phyloP scores from a whole-genome alignment of 2,329 filamentous ascomycete species.

The Delphinella strobiligena region DNA sequence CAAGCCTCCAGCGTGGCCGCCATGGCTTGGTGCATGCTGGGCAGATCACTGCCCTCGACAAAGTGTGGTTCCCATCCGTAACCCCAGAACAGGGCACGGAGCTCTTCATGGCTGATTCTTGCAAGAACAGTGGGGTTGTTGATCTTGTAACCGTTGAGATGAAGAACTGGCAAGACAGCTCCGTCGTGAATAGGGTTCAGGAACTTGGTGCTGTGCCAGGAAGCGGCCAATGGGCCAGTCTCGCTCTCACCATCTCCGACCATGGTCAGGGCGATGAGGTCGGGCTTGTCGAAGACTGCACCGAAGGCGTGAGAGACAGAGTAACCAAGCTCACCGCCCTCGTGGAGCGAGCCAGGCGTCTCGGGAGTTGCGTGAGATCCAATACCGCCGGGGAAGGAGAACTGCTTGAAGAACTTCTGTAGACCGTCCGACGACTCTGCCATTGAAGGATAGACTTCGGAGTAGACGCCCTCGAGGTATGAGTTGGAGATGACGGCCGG shows the following conservation, averaged over 20 bases:
- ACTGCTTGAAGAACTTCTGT: conserved; percentile 69
- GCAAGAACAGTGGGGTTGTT: conserved; percentile 66
- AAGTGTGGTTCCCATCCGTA: conserved; percentile 75
- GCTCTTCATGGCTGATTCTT: conserved; percentile 61
- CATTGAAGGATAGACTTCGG: conserved; percentile 65
- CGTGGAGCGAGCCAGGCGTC: conserved; percentile 64
- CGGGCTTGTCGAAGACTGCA: conserved; percentile 60
- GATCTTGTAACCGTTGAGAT: conserved; percentile 78
- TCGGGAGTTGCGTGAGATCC: conserved; percentile 69
- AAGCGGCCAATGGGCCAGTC: conserved; percentile 65
- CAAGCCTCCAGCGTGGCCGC: conserved; percentile 63
- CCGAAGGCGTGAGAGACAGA: conserved; percentile 70
- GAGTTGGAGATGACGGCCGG: conserved; percentile 65
- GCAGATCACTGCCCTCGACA: conserved; percentile 61
- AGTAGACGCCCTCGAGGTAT: conserved; percentile 67
- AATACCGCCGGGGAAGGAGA: conserved; percentile 70
- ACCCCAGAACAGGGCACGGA: conserved; percentile 56
- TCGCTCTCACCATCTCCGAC: conserved; percentile 75
- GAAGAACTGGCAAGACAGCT: conserved; percentile 63
- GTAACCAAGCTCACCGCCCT: conserved; percentile 74
- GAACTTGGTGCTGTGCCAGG: conserved; percentile 76
- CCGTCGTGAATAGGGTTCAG: conserved; percentile 68
- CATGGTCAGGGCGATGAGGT: conserved; percentile 64
- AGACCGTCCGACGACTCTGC: conserved; percentile 56
- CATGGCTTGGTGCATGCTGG: conserved; percentile 74